Percentiles rank a stretch among this genome's conserved stretches.
These are phyloP conservation scores for Fusarium albidum DNA, from an alignment of 2,329 filamentous ascomycete species.

Conservation along the genomic window DNA sequence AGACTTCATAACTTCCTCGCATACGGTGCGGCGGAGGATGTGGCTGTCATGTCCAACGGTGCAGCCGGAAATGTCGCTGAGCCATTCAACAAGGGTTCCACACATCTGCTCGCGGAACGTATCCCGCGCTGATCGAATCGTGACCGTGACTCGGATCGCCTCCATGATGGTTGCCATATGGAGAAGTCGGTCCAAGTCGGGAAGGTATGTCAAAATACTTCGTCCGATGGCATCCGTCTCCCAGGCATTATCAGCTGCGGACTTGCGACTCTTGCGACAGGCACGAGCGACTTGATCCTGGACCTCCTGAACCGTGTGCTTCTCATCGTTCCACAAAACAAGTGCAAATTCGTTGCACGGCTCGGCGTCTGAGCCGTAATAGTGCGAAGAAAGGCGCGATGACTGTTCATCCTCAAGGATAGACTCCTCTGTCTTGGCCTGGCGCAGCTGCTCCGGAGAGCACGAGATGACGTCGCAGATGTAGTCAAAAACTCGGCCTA, in stretches of 20 bases:
- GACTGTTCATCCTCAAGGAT: constrained; percentile 83
- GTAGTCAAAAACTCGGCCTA: constrained; percentile 88
- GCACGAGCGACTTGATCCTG: constrained; percentile 89
- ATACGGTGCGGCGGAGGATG: constrained; percentile 82
- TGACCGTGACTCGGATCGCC: constrained; percentile 95
- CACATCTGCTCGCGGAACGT: constrained; percentile 99
- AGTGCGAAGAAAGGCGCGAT: constrained; percentile 75
- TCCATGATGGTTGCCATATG: constrained; percentile 86
- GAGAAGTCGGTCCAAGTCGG: constrained; percentile 76
- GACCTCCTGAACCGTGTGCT: constrained; percentile 94
- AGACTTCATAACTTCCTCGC: constrained; percentile 87
- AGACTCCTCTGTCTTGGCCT: constrained; percentile 82
- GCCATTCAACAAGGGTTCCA: constrained; percentile 96
- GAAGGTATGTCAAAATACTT: constrained; percentile 81
- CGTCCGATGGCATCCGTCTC: constrained; percentile 91
- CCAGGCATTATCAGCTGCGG: constrained; percentile 78
- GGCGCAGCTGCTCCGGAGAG: constrained; percentile 91
- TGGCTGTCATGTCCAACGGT: constrained; percentile 81
- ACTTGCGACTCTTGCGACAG: constrained; percentile 74
- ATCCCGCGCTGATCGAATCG: constrained; percentile 90
- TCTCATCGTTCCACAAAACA: constrained; percentile 97
- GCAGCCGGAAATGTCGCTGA: constrained; percentile 90
- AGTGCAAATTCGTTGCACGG: constrained; percentile 75
- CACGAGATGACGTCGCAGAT: constrained; percentile 98
- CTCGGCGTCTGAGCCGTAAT: constrained; percentile 69